Base-by-base conservation (phyloP, 257 asterid genomes). In the Anisodus acutangulus region DNA sequence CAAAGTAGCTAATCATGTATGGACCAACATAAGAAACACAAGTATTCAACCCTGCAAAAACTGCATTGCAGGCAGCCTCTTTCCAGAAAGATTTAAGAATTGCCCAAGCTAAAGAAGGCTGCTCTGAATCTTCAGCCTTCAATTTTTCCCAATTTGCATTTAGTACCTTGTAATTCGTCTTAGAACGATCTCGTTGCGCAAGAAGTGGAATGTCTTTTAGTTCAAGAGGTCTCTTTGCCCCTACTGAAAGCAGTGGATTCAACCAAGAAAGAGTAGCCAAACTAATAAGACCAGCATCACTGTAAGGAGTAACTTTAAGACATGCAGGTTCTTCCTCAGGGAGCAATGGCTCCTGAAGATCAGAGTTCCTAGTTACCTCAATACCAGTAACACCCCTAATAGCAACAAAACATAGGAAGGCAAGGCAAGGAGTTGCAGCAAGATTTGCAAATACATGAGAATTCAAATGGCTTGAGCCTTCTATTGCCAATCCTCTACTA, bases 181-280 rank as follows among this genome's bases (percentile, higher is more conserved):
- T 95, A 64, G 99, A 91, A 54, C 99, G 99, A 83, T 95, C 99
- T 89, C 87, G 90, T 13, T 92, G 94, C 0, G 97, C 95, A 41
- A 95, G 98, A 78, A 91, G 89, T 2, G 99, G 98, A 58, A 95
- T 93, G 59, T 97, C 98, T 84, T 91, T 97, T 22, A 97, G 93
- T 78, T 97, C 99, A 26, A 97, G 97, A 0, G 99, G 98, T 82
- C 97, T 95, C 88, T 91, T 97, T 43, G 97, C 97, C 81, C 99
- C 99, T 0, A 83, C 85, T 9, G 99, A 95, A 80, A 97, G 98
- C 84, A 97, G 97, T 59, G 97, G 98, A 85, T 93, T 93, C 88
- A 97, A 82, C 99, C 99, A 97, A 68, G 98, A 97, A 84, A 97
- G 97, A 84, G 97, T 92, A 81, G 87, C 91, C 88, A 97, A 90